Evolutionary conservation across 73 alveolate species (phyloP), one percentile per base, ranked within the genome.

Genomic region (Diophrys appendiculata): DNA sequence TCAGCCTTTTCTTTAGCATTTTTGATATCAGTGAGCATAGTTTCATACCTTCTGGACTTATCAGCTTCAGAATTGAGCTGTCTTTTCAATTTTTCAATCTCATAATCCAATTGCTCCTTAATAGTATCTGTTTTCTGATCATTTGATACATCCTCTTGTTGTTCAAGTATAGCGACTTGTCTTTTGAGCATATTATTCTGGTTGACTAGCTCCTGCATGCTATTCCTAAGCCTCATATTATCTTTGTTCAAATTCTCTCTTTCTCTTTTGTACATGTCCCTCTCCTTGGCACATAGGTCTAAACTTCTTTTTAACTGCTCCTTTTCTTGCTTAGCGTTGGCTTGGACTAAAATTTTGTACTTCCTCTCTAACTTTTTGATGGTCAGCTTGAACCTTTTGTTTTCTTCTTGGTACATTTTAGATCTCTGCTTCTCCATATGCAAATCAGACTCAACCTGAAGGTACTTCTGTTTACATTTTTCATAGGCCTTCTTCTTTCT

Each of bases 401-500:
- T 67, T 67, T 67, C 76, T 24, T 67, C 76, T 26, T 31, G 24
- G 30, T 26, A 67, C 76, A 67, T 67, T 29, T 67, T 67, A n/a
- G 54, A 26, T 24, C 76, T 5, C 23, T 67, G 76, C 23, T 67
- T 67, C 53, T 67, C 76, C 76, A 67, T 67, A 24, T 67, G 76
- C 5, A 67, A 54, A n/a, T 67, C 76, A 29, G 76, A 67, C 53
- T 67, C 76, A 2, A 29, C 76, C 23, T 67, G 52, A 24, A 67
- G 76, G 1, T 28, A 54, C 30, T 24, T 64, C 23, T 26, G 34
- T 24, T 67, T 67, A 24, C 76, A 67, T 24, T 67, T 67, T n/a
- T 67, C 76, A 67, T 67, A 67, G 23, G 76, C 76, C 30, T 67
- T 67, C 76, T 67, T 67, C 53, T 67, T 67, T 67, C 76, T 67